Percentiles rank a stretch among this genome's conserved stretches.
These are phyloP conservation scores for Russula sp. DNA, from an alignment of 768 basidiomycete species.

Conservation along the genomic window DNA sequence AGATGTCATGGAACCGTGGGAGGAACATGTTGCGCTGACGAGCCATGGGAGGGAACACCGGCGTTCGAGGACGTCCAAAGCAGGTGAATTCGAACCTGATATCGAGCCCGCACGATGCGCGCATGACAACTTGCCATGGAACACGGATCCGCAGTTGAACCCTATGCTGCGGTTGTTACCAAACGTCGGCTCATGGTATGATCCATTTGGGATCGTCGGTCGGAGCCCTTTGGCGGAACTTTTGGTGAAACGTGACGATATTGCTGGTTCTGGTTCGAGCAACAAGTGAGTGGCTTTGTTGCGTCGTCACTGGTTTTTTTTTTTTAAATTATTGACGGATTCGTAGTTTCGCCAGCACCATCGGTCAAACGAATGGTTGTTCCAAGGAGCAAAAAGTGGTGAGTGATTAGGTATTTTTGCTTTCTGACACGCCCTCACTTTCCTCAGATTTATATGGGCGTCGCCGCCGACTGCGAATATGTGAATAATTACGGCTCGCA, in stretches of 20 bases:
- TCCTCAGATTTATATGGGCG: conserved; percentile 68
- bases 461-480: conserved; percentile 85
- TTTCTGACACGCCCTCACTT: background rate
- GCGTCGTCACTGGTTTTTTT: background rate
- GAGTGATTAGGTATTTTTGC: conserved; percentile 31
- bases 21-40: conserved; percentile 42
- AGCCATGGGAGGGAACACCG: conserved; percentile 18
- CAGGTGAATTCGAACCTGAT: conserved; percentile 4
- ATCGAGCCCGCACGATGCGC: conserved; percentile 48
- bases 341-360: conserved; percentile 61
- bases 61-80: conserved; percentile 5
- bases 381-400: conserved; percentile 69
- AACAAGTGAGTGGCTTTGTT: conserved; percentile 45
- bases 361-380: conserved; percentile 70
- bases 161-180: conserved; percentile 46
- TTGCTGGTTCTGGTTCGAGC: conserved; percentile 48
- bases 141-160: conserved; percentile 55
- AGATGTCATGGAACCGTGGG: conserved; percentile 57
- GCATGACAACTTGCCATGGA: conserved; percentile 68
- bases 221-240: conserved; percentile 36
- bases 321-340: background rate
- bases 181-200: conserved; percentile 39
- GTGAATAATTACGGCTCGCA: conserved; percentile 58
- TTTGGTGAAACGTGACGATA: conserved; percentile 53
- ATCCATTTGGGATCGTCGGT: conserved; percentile 38